phyloP scores from a whole-genome alignment of 2,329 filamentous ascomycete genomes.

The Calonectria hongkongensis region DNA sequence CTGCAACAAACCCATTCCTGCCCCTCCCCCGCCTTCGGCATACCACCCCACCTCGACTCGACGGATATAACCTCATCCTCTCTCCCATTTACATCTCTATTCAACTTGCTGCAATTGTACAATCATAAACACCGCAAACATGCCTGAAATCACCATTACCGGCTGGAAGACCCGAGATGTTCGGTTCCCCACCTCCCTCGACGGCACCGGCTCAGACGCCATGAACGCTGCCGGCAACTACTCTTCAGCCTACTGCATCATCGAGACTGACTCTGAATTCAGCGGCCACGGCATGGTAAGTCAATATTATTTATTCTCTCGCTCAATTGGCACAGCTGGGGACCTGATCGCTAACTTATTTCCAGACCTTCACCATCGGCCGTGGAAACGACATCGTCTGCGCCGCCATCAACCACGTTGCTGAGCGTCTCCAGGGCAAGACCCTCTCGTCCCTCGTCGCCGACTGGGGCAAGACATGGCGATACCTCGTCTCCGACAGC shows the following conservation, averaged over 20 bases:
- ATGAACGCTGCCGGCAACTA: slow-evolving; percentile 98
- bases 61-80: slow-evolving; percentile 33
- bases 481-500: slow-evolving; percentile 91
- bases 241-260: slow-evolving; percentile 94
- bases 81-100: slow-evolving; percentile 11
- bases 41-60: slow-evolving; percentile 45
- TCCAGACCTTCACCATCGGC: slow-evolving; percentile 85
- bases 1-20: slow-evolving; percentile 1
- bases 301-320: neutral
- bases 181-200: slow-evolving; percentile 91
- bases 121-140: slow-evolving; percentile 32
- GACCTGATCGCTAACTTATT: neutral
- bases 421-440: slow-evolving; percentile 83
- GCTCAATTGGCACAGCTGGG: neutral
- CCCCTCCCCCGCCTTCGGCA: slow-evolving; percentile 51
- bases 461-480: slow-evolving; percentile 93
- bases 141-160: slow-evolving; percentile 79
- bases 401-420: slow-evolving; percentile 86
- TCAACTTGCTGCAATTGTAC: slow-evolving; percentile 10
- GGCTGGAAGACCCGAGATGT: slow-evolving; percentile 83
- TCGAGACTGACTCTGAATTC: slow-evolving; percentile 84
- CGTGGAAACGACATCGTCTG: slow-evolving; percentile 96
- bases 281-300: slow-evolving; percentile 86
- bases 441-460: slow-evolving; percentile 85
- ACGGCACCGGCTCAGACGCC: slow-evolving; percentile 96